Evolutionary conservation across 2,329 filamentous ascomycete genomes (phyloP).

Genomic region (Reticulascus tulasneorum): DNA sequence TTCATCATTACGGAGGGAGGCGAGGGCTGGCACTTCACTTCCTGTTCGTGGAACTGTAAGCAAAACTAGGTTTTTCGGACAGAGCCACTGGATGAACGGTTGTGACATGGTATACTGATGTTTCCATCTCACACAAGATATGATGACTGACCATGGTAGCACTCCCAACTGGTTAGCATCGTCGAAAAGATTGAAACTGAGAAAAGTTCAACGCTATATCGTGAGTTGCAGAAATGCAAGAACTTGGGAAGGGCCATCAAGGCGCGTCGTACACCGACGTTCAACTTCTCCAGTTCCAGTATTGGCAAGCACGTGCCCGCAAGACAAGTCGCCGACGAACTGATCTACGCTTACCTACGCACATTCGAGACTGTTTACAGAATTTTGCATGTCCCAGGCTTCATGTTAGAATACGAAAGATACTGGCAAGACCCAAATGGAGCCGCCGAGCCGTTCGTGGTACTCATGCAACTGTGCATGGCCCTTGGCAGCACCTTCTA

Average conservation of each 20-base stretch:
- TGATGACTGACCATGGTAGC: constrained; percentile 5
- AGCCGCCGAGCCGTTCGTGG: constrained; percentile 39
- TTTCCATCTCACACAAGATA: constrained; percentile 8
- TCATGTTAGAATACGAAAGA: constrained; percentile 47
- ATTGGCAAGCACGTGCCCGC: constrained; percentile 35
- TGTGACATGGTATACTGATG: constrained; percentile 32
- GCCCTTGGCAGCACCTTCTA: constrained; percentile 46
- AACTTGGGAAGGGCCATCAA: constrained; percentile 37
- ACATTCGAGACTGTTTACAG: constrained; percentile 54
- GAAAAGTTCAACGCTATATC: constrained; percentile 25
- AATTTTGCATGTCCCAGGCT: constrained; percentile 54
- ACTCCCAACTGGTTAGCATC: constrained; percentile 13
- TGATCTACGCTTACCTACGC: constrained; percentile 51
- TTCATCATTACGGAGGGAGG: no score
- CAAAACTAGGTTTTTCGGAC: constrained; percentile 42
- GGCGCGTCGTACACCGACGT: constrained; percentile 28
- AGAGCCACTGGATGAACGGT: constrained; percentile 49
- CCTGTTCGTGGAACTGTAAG: constrained; percentile 31
- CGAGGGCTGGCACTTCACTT: no score
- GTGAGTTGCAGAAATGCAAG: constrained; percentile 35
- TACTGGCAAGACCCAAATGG: constrained; percentile 42
- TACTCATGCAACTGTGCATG: constrained; percentile 52
- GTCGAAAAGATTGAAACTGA: constrained; percentile 18
- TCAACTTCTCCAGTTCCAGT: constrained; percentile 27
- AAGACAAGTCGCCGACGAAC: constrained; percentile 40